Conservation (phyloP, 495 filamentous ascomycete genomes). For the Penicillium coffeae region DNA sequence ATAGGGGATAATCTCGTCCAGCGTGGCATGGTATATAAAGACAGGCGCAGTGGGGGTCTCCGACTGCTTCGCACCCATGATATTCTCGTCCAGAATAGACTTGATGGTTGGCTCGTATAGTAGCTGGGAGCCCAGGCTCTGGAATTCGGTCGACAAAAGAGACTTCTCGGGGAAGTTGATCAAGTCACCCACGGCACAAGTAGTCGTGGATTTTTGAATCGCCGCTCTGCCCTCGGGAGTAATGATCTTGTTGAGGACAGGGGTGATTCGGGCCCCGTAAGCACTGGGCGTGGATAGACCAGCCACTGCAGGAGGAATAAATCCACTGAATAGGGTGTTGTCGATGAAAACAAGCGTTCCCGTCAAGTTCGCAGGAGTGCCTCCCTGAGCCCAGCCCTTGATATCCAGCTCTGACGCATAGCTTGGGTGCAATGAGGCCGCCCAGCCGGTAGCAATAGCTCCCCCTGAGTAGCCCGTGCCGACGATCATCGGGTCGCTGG, state of each 20-base stretch:
- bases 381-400: conserved; percentile 48
- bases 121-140: conserved; percentile 21
- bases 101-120: conserved; percentile 22
- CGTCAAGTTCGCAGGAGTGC: conserved; percentile 34
- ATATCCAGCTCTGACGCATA: conserved; percentile 55
- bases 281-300: conserved; percentile 27
- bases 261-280: conserved; percentile 25
- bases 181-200: conserved; percentile 22
- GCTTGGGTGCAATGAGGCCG: conserved; percentile 44
- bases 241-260: conserved; percentile 22
- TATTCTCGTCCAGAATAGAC: conserved; percentile 18
- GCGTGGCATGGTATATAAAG: conserved; percentile 31
- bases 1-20: conserved; percentile 34
- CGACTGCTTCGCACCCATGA: conserved; percentile 17
- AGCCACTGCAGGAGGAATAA: conserved; percentile 25
- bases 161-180: conserved; percentile 20
- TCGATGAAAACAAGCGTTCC: conserved; percentile 28
- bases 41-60: conserved; percentile 31
- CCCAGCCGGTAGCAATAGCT: conserved; percentile 50
- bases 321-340: conserved; percentile 26
- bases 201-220: conserved; percentile 9
- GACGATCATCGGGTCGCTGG: conserved; percentile 23
- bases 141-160: conserved; percentile 20
- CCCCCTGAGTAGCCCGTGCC: conserved; percentile 55
- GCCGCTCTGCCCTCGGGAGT: conserved; percentile 16